Base-by-base conservation (phyloP, 257 asterid species). In the Rubia yunnanensis region DNA sequence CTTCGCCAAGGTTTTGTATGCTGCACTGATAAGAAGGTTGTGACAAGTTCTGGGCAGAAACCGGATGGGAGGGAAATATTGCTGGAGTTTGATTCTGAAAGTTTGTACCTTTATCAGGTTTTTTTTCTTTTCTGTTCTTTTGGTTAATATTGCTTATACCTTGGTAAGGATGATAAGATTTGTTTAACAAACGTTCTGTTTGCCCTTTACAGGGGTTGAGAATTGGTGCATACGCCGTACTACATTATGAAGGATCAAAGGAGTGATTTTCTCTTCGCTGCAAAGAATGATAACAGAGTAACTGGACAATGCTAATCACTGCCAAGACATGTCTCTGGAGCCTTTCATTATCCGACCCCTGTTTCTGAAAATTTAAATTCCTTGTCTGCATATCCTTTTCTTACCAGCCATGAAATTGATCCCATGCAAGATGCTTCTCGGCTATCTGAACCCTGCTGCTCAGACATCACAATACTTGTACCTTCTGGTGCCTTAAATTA, bases 1-100 rank as follows among this genome's bases (percentile, higher is more conserved):
- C 76, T 67, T 59, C 72, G 63, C 78, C 64, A 31, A 59, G 96
- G 91, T 48, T 63, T 69, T 67, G 74, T 92, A 80, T 75, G 48
- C 38, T 73, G 79, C 80, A 67, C 82, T 36, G 66, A 73, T 57
- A 73, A 71, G 31, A 57, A 44, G 69, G 74, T 72, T 23, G 72
- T 80, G 68, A 66, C 65, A 32, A 60, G 54, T 63, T 82, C 83
- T 71, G 64, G 78, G 67, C 74, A 81, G 70, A 73, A 74, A 68
- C 80, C 73, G 24, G 75, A 76, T 67, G 71, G 71, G 76, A 75
- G 79, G 70, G 79, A 60, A 72, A 74, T 84, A 68, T 73, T 88
- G 70, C 83, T 94, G 81, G 95, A 90, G 74, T 90, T 90, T 31
- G 36, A 54, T 72, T 73, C 82, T 44, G 84, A 90, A 41, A 78